Evolutionary conservation across 2,329 filamentous ascomycete species (phyloP), one percentile per base, ranked within the genome.

Genomic region (Curvularia sp.): DNA sequence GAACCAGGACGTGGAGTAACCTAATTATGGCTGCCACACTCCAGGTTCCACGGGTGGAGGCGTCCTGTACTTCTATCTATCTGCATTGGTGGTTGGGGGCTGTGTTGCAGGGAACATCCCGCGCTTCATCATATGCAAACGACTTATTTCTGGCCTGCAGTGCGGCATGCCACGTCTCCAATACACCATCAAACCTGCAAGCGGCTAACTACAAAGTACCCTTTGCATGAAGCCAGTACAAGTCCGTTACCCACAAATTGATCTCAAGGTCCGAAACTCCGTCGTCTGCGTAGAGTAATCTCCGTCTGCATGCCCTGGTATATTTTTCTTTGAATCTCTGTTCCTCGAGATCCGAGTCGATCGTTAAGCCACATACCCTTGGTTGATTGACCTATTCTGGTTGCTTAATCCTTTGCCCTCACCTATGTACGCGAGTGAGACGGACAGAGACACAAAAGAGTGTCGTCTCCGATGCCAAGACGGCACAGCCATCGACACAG

Each of bases 11-110:
- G 9, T 53, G 30, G 32, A 43, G 2, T 25, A 13, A 5, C 53
- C 32, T 23, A 9, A 38, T 43, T 21, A 43, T 56, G 30, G 39
- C 41, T 49, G 49, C 57, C 54, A 53, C 54, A 45, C 32, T 43
- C 46, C 38, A 32, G 13, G 48, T 46, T 32, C 34, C 34, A 42
- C 49, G 28, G 42, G 32, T 38, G 28, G 41, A 52, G 19, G 18
- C 34, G 51, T 56, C 30, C 32, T 46, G 21, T 42, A 42, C 39
- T 23, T 9, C 48, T 21, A 32, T 32, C 32, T 15, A 25, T 27
- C 13, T 51, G 43, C 36, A 50, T 18, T 27, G n/a, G 36, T 32
- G 30, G 32, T n/a, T 5, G 6, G 47, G 34, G 48, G 32, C 28
- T 41, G 27, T 42, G 28, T 49, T 25, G 32, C 32, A 36, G 15